phyloP scores from a whole-genome alignment of 148 eudicot genomes.

The Nepenthes gracilis region DNA sequence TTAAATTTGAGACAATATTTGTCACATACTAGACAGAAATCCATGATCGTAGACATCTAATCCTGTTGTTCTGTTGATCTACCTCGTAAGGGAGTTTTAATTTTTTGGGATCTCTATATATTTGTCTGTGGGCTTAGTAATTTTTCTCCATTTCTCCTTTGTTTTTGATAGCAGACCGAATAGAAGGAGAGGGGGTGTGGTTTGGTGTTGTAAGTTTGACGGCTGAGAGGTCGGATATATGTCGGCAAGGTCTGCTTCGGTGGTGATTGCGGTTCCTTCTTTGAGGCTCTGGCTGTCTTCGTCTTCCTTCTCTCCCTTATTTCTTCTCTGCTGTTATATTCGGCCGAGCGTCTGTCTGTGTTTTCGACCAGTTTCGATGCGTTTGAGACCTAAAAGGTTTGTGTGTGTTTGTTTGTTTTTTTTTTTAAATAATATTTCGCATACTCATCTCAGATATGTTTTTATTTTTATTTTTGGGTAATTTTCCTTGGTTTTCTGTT shows the following conservation, averaged over 20 bases:
- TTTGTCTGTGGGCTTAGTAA: too few relatives aligned
- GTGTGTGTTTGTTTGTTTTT: background rate
- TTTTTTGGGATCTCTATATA: too few relatives aligned
- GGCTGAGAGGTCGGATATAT: background rate
- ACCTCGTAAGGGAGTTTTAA: too few relatives aligned
- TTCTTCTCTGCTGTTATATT: background rate
- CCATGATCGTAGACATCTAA: too few relatives aligned
- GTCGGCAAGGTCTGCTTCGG: background rate
- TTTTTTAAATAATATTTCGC: background rate
- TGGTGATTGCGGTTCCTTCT: background rate
- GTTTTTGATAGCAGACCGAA: too few relatives aligned
- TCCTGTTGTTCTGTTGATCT: too few relatives aligned
- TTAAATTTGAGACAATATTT: too few relatives aligned
- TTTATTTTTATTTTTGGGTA: background rate
- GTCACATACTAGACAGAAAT: too few relatives aligned
- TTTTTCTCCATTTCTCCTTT: too few relatives aligned
- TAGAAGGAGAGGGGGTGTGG: background rate
- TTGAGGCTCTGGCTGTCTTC: background rate
- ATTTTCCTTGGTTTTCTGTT: background rate
- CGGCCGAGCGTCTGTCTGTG: background rate
- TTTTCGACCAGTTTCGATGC: background rate
- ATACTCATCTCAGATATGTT: background rate
- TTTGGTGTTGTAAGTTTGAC: background rate
- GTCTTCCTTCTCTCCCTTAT: background rate
- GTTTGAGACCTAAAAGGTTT: background rate